Base-by-base conservation (phyloP, 2,329 filamentous ascomycete species). In the Colletotrichum sansevieriae region DNA sequence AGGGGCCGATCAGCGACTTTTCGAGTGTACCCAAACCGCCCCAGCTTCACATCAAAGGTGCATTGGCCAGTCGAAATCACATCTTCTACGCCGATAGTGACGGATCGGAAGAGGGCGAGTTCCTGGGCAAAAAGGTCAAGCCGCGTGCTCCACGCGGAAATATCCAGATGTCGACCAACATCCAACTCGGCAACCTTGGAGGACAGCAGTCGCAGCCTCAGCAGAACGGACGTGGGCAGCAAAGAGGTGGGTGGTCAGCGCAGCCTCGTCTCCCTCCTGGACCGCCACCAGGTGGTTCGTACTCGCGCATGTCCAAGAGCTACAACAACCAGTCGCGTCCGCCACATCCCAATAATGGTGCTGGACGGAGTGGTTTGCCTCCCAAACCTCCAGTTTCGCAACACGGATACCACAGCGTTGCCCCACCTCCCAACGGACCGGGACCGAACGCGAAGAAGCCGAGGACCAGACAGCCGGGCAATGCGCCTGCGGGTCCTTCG, bases 21-120 rank as follows among this genome's bases (percentile, higher is more conserved):
- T 70, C 70, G 47, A 71, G 66, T 43, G 57, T 63, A 74, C 75
- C 57, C 74, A 75, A 74, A 62, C 72, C 65, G 57, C 59, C 72
- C 10, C 68, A 70, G 22, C 70, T 75, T 18, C 76, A 77, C 43
- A 72, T 79, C 43, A 80, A 72, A 71, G 70, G 70, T 77, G 79
- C 58, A 75, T 77, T 39, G 76, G 80, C 37, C 76, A 76, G 64
- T 76, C 75, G 76, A 25, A 78, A 78, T 11, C 79, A 81, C 68
- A 77, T 84, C 63, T 78, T 82, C 71, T 83, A 83, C 67, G 83
- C 81, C n/a, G 83, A 84, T 73, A 82, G 79, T 43, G 83, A 82
- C 51, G 82, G 83, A 58, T 83, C 83, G 8, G 83, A 84, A 20
- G 75, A 78, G 20, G 74, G 74, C 15, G 80, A 83, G 46, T 84